A percentile compares a stretch with the other conserved stretches of the same genome.
These are phyloP conservation scores for Kondoa subrosea DNA, from an alignment of 768 basidiomycete species.

Conservation along the genomic window DNA sequence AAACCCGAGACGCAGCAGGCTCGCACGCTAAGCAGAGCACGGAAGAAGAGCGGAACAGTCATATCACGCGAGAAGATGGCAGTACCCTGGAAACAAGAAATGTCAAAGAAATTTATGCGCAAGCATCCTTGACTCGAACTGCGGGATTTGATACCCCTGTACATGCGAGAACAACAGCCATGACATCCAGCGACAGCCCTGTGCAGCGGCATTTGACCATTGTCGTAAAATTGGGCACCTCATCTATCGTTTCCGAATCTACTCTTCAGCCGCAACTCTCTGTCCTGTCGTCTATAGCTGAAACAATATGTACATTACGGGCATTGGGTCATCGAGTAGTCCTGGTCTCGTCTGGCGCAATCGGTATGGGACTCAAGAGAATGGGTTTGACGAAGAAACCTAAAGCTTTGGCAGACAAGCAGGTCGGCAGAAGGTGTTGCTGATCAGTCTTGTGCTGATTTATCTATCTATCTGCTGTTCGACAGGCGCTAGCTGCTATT, in stretches of 20 bases:
- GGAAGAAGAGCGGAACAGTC: too few relatives aligned
- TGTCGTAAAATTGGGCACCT: conserved; percentile 88
- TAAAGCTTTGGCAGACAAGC: conserved; percentile 74
- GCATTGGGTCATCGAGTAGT: conserved; percentile 79
- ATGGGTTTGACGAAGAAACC: conserved; percentile 69
- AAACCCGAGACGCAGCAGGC: too few relatives aligned
- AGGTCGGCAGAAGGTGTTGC: conserved; percentile 41
- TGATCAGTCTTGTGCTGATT: neutral
- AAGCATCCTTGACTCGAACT: too few relatives aligned
- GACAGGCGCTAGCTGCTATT: conserved; percentile 81
- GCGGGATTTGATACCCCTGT: neutral
- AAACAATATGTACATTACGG: conserved; percentile 65
- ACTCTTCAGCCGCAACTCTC: conserved; percentile 84
- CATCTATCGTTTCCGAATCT: conserved; percentile 76
- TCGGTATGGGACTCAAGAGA: conserved; percentile 79
- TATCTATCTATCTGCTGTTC: conserved; percentile 10
- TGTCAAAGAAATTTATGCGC: neutral
- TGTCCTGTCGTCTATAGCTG: conserved; percentile 76
- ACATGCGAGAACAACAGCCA: neutral
- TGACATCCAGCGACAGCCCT: neutral
- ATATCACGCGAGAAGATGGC: too few relatives aligned
- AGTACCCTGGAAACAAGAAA: too few relatives aligned
- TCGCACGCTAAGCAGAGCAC: too few relatives aligned
- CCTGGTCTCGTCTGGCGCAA: conserved; percentile 92
- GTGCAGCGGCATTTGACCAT: conserved; percentile 39